Evolutionary conservation across 2,329 filamentous ascomycete species (phyloP), one percentile per base, ranked within the genome.

Genomic region (Botrytis fabae): DNA sequence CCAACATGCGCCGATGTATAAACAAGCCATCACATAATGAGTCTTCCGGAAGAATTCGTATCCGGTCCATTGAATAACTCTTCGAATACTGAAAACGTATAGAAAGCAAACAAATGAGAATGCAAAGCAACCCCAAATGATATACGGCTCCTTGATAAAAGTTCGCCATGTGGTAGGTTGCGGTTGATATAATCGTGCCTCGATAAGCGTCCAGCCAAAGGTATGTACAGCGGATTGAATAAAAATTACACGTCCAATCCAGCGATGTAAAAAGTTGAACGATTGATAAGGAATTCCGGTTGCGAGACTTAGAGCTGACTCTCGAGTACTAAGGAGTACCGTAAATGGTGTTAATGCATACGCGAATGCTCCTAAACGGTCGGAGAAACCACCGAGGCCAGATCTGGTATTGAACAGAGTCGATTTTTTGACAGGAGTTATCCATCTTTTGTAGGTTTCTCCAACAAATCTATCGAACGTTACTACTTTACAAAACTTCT

Each of bases 41-140:
- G 87, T 83, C 79, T 93, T 93, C 74, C 91, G 87, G 84, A 94
- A 94, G 81, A 92, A 90, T 78, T 94, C 92, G 80, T 95, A 93
- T 4, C 92, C 92, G 0, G 91, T 93, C 65, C 86, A 81, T 14
- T 86, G 85, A 73, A 94, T 91, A 0, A 85, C 90, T 80, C 84
- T 85, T 20, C 85, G 81, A 0, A 85, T 86, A 74, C 89, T 90
- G 70, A 92, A 69, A 83, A 89, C 78, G 73, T 90, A 87, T 1
- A 94, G 81, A 22, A 92, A 81, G 0, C 88, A 84, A 0, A 94
- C 81, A 8, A 94, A 81, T 8, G 87, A 83, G 83, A 93, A 88
- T 14, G 92, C 92, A 2, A 93, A 88, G 63, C 82, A 2, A 7
- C 92, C 92, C 87, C 91, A 94, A 74, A 93, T 85, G 72, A 93